Percentiles rank a stretch among this genome's conserved stretches.
Conservation (phyloP, 2,329 filamentous ascomycete species). For the Rhynchosporium agropyri region DNA sequence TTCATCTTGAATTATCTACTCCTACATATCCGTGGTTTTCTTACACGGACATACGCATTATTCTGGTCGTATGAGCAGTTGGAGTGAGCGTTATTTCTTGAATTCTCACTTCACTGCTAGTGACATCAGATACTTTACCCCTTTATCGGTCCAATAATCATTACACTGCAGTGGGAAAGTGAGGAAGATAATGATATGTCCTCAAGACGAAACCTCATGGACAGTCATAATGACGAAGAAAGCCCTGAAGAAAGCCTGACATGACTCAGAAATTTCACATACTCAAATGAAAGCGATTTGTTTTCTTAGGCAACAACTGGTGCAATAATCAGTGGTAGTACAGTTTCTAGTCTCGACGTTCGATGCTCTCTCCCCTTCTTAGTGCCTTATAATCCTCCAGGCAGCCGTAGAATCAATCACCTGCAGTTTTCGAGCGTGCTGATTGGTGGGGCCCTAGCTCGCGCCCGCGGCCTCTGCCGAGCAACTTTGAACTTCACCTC, state of each 20-base stretch:
- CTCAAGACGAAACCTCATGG: not conserved
- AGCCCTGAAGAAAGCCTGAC: slow-evolving; percentile 7
- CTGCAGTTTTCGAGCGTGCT: slow-evolving; percentile 15
- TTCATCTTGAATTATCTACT: too few species aligned
- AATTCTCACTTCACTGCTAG: too few species aligned
- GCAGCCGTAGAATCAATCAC: slow-evolving; percentile 25
- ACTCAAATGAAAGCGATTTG: slow-evolving; percentile 45
- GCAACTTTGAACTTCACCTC: slow-evolving; percentile 8
- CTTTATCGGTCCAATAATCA: too few species aligned
- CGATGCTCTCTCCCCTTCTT: slow-evolving; percentile 4
- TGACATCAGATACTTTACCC: too few species aligned
- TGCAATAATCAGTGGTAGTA: not conserved
- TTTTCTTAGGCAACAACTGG: slow-evolving; percentile 33
- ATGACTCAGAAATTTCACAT: not conserved
- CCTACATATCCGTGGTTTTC: too few species aligned
- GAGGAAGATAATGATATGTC: not conserved
- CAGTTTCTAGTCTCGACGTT: not conserved
- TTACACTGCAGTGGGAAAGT: not conserved
- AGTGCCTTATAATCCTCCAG: slow-evolving; percentile 25
- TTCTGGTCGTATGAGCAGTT: too few species aligned
- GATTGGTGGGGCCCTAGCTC: slow-evolving; percentile 22
- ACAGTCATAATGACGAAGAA: not conserved
- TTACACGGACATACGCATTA: too few species aligned
- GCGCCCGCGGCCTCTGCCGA: slow-evolving; percentile 1
- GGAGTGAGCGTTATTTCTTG: too few species aligned